Percentiles rank a stretch among this genome's conserved stretches.
phyloP scores from a whole-genome alignment of 441 rosid genomes.

The Erodium moschatum region DNA sequence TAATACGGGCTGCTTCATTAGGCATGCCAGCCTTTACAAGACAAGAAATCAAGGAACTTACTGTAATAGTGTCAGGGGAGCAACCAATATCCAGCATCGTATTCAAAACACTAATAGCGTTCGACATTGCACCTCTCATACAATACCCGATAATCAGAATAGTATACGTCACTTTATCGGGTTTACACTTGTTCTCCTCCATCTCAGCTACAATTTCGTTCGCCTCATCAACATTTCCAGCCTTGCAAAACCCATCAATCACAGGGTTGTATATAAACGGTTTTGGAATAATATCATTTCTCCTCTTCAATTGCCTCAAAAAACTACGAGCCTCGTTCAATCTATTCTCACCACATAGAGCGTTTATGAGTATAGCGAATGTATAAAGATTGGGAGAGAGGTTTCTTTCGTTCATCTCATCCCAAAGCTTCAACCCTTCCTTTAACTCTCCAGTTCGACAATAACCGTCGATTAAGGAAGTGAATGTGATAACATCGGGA shows the following conservation, averaged over 20 bases:
- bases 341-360: constrained; percentile 64
- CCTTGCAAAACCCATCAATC: constrained; percentile 82
- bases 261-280: constrained; percentile 81
- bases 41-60: constrained; percentile 55
- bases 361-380: constrained; percentile 49
- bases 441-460: constrained; percentile 66
- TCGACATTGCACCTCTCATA: constrained; percentile 73
- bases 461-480: constrained; percentile 69
- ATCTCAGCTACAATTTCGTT: constrained; percentile 52
- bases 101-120: constrained; percentile 58
- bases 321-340: constrained; percentile 56
- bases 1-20: constrained; percentile 48
- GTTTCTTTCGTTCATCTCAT: constrained; percentile 43
- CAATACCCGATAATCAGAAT: constrained; percentile 85
- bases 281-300: constrained; percentile 32
- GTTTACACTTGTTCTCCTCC: constrained; percentile 59
- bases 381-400: constrained; percentile 60
- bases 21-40: constrained; percentile 87
- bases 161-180: constrained; percentile 78
- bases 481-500: constrained; percentile 63
- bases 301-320: constrained; percentile 45
- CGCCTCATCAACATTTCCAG: constrained; percentile 77
- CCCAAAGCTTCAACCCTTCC: constrained; percentile 54
- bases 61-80: constrained; percentile 51
- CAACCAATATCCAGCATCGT: constrained; percentile 74